Base-by-base conservation (phyloP, 345 rosid species). In the Camelina laxa region DNA sequence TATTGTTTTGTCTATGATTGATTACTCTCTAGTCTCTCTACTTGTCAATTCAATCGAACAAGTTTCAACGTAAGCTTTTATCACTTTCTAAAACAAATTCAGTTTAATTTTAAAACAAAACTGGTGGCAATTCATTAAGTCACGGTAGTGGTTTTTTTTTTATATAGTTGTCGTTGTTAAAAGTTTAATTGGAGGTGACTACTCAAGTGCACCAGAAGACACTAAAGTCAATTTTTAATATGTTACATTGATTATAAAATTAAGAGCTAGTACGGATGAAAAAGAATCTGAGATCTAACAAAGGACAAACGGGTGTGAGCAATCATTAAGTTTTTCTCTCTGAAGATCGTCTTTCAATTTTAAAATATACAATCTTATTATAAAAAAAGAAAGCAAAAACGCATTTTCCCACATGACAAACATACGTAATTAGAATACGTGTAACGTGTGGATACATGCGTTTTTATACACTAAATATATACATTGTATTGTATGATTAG, bases 271-370 rank as follows among this genome's bases (percentile, higher is more conserved):
- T 60, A 67, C 79, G 54, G 54, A 68, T 14, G 47, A 31, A 59
- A 67, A 67, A 30, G 68, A 42, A 75, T 68, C 48, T 68, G 69
- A 68, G 79, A 75, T 75, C 74, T 42, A 75, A 55, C 49, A 75
- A 68, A 68, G 57, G 74, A 75, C 74, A 75, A 68, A 68, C n/a
- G 39, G 74, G 73, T 67, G 56, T 67, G 74, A 75, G 68, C 79
- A 67, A 75, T 75, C 74, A 75, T 75, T 67, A 67, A 60, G 68
- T 59, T 67, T 67, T 44, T 67, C 4, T 59, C 44, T 59, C 73
- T 59, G 54, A 36, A 31, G 72, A 74, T 65, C 78, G 58, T 73
- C 64, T 44, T 27, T 49, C 36, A 15, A 20, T 31, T 5, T 31
- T 31, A 31, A 53, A 63, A 15, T 65, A 65, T 33, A 65, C 17